phyloP scores from a whole-genome alignment of 2,329 filamentous ascomycete genomes.

The Fusarium sp. region DNA sequence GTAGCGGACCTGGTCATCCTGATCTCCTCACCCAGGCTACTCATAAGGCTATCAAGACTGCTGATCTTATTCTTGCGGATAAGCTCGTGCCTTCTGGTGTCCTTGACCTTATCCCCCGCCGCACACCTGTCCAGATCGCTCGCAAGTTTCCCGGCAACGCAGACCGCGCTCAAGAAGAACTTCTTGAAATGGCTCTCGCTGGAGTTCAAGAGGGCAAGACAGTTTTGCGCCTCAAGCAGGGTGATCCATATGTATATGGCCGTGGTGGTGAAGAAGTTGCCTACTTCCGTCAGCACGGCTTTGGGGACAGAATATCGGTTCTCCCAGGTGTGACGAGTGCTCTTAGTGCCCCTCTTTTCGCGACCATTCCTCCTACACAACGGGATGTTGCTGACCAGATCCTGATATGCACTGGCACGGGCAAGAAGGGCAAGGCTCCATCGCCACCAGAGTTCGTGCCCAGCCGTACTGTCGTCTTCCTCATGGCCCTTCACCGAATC shows the following conservation, averaged over 20 bases:
- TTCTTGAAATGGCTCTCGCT: constrained; percentile 79
- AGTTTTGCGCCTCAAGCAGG: constrained; percentile 92
- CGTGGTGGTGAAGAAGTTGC: constrained; percentile 91
- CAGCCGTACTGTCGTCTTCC: constrained; percentile 85
- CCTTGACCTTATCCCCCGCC: constrained; percentile 87
- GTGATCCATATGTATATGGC: constrained; percentile 96
- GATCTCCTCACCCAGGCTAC: constrained; percentile 88
- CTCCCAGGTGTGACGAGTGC: constrained; percentile 92
- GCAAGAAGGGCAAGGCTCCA: constrained; percentile 85
- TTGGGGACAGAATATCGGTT: constrained; percentile 71
- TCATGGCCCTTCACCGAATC: constrained; percentile 94
- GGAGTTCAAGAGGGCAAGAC: constrained; percentile 73
- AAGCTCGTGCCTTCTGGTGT: constrained; percentile 88
- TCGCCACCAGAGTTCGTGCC: constrained; percentile 81
- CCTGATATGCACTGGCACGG: constrained; percentile 95
- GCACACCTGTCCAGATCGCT: constrained; percentile 89
- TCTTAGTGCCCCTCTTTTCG: constrained; percentile 87
- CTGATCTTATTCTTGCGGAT: constrained; percentile 84
- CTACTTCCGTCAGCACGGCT: constrained; percentile 80
- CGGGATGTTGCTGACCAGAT: constrained; percentile 91
- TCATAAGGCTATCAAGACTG: constrained; percentile 76
- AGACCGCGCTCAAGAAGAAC: constrained; percentile 89
- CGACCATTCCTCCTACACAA: constrained; percentile 87
- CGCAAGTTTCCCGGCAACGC: constrained; percentile 98
- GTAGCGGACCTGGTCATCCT: constrained; percentile 91